Evolutionary conservation across 495 filamentous ascomycete species (phyloP).

Genomic region (Lindgomyces ingoldianus): DNA sequence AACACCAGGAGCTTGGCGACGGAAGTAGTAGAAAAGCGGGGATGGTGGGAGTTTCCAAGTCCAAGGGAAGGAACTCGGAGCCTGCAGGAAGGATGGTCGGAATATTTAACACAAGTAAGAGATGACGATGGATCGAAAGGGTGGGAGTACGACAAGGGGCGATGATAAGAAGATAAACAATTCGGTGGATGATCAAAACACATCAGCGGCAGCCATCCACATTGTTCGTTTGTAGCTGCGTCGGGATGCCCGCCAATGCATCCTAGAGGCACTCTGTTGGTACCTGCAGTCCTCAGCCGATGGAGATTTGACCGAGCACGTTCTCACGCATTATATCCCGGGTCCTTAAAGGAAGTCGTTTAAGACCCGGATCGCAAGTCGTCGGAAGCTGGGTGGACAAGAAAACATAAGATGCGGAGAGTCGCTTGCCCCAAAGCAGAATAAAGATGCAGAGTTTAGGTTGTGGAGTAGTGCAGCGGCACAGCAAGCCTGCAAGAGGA

Average conservation of each 20-base stretch:
- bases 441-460: neutral
- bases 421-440: neutral
- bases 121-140: slow-evolving; percentile 1
- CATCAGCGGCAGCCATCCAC: too few species aligned
- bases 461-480: neutral
- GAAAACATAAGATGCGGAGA: neutral
- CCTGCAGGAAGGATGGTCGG: neutral
- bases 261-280: neutral
- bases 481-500: neutral
- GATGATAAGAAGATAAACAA: neutral
- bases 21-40: neutral
- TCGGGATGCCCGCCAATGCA: neutral
- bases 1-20: neutral
- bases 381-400: neutral
- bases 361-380: neutral
- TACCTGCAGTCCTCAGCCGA: neutral
- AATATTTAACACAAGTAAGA: neutral
- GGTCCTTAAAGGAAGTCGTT: too few species aligned
- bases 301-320: neutral
- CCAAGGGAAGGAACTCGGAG: neutral
- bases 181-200: too few species aligned
- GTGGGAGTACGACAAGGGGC: neutral
- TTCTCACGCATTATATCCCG: too few species aligned
- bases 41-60: neutral
- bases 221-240: neutral